Percentiles rank a stretch among this genome's conserved stretches.
These are phyloP conservation scores for Curvularia spicifera DNA, from an alignment of 2,329 filamentous ascomycete species.

Conservation along the genomic window DNA sequence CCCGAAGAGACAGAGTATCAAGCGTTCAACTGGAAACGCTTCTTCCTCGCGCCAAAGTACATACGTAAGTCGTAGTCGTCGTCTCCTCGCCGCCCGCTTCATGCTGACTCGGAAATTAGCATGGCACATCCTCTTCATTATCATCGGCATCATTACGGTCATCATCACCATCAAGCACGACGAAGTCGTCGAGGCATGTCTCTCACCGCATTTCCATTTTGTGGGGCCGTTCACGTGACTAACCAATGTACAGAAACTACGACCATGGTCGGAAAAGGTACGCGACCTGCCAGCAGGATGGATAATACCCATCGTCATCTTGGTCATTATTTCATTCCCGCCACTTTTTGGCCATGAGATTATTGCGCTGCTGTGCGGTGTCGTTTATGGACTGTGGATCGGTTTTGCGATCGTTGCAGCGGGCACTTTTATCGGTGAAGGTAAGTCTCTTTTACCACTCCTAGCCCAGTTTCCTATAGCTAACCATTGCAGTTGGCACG, in stretches of 20 bases:
- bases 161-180: constrained; percentile 42
- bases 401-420: constrained; percentile 45
- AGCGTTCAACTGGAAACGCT: constrained; percentile 44
- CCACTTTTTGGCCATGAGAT: constrained; percentile 47
- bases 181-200: constrained; percentile 40
- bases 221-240: constrained; percentile 8
- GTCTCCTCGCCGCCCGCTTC: not conserved
- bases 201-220: not conserved
- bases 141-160: constrained; percentile 35
- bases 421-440: constrained; percentile 46
- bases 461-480: not conserved
- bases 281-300: constrained; percentile 46
- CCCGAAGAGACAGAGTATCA: constrained; percentile 44
- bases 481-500: constrained; percentile 39
- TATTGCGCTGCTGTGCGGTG: constrained; percentile 44
- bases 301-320: constrained; percentile 45
- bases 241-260: constrained; percentile 34
- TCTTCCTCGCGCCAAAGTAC: constrained; percentile 45
- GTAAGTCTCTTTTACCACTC: constrained; percentile 21
- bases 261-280: constrained; percentile 45
- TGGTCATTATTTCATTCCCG: constrained; percentile 46
- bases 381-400: constrained; percentile 45
- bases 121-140: constrained; percentile 42
- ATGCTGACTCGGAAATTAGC: constrained; percentile 30
- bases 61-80: constrained; percentile 35